phyloP scores from a whole-genome alignment of 495 filamentous ascomycete genomes.

The Aspergillus saccharolyticus region DNA sequence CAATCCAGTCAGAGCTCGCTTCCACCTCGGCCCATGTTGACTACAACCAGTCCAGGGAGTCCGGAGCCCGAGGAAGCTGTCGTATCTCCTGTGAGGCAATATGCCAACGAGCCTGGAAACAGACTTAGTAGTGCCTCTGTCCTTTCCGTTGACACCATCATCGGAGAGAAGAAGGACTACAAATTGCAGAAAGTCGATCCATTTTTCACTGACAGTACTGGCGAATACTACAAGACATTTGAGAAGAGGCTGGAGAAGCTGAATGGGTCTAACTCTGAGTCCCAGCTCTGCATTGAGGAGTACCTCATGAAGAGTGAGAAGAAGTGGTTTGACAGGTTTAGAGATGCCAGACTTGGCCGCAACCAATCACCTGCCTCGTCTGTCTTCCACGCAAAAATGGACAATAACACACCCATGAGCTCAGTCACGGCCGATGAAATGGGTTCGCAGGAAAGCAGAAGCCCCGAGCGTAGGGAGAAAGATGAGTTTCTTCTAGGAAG shows the following conservation, averaged over 20 bases:
- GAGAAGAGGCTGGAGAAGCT: constrained; percentile 56
- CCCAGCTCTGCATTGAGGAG: constrained; percentile 61
- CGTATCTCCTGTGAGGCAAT: constrained; percentile 29
- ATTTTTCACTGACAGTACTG: constrained; percentile 64
- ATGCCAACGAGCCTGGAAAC: constrained; percentile 28
- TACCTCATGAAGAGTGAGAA: constrained; percentile 65
- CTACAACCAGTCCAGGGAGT: constrained; percentile 29
- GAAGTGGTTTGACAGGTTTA: constrained; percentile 62
- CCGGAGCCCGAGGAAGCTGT: constrained; percentile 40
- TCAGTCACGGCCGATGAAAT: constrained; percentile 37
- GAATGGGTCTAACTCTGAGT: constrained; percentile 52
- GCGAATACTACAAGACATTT: constrained; percentile 57
- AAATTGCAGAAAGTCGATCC: constrained; percentile 65
- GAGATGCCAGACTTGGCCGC: constrained; percentile 51
- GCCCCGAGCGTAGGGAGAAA: constrained; percentile 20
- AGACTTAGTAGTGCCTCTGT: constrained; percentile 45
- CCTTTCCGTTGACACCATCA: constrained; percentile 49
- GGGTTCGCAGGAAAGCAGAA: constrained; percentile 34
- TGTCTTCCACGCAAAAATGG: constrained; percentile 32
- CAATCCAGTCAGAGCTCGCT: constrained; percentile 31
- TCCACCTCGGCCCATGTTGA: constrained; percentile 17
- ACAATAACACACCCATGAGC: constrained; percentile 28
- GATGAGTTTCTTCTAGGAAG: constrained; percentile 60
- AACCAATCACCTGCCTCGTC: constrained; percentile 44
- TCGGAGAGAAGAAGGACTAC: constrained; percentile 58